Percentiles rank a stretch among this genome's conserved stretches.
Evolutionary conservation across 805 yeast genomes (phyloP).

Genomic region (Saccharomycopsis sp.): DNA sequence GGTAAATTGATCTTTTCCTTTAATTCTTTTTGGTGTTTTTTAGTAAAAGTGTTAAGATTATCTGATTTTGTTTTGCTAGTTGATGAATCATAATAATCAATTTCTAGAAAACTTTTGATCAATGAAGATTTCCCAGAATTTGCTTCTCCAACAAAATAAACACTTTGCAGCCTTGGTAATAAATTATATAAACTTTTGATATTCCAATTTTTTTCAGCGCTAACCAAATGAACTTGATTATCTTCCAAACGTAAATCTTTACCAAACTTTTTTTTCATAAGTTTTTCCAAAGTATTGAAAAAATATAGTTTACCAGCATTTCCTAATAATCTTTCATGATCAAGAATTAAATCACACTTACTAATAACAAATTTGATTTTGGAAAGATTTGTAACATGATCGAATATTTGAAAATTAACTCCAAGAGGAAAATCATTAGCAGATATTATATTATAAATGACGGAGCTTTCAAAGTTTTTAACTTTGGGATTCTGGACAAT

Average conservation of each 20-base stretch:
- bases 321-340: slow-evolving; percentile 3
- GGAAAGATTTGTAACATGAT: slow-evolving; percentile 19
- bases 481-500: slow-evolving; percentile 1
- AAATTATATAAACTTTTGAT: slow-evolving; percentile 28
- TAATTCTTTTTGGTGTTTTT: neutral
- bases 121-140: slow-evolving; percentile 64
- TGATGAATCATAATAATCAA: slow-evolving; percentile 8
- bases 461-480: slow-evolving; percentile 22
- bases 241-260: slow-evolving; percentile 2
- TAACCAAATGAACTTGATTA: slow-evolving; percentile 32
- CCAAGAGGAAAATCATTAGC: slow-evolving; percentile 55
- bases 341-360: slow-evolving; percentile 30
- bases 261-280: slow-evolving; percentile 1
- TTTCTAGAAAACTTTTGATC: slow-evolving; percentile 35
- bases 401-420: slow-evolving; percentile 28
- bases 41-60: neutral
- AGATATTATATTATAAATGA: slow-evolving; percentile 43
- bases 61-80: neutral
- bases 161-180: slow-evolving; percentile 28
- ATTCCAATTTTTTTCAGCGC: slow-evolving; percentile 47
- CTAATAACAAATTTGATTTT: slow-evolving; percentile 23
- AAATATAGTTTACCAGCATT: slow-evolving; percentile 8
- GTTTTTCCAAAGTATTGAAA: slow-evolving; percentile 1
- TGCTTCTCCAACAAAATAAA: slow-evolving; percentile 53
- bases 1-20: slow-evolving; percentile 8